Conservation (phyloP, 495 filamentous ascomycete genomes). For the Rhizodiscina lignyota region DNA sequence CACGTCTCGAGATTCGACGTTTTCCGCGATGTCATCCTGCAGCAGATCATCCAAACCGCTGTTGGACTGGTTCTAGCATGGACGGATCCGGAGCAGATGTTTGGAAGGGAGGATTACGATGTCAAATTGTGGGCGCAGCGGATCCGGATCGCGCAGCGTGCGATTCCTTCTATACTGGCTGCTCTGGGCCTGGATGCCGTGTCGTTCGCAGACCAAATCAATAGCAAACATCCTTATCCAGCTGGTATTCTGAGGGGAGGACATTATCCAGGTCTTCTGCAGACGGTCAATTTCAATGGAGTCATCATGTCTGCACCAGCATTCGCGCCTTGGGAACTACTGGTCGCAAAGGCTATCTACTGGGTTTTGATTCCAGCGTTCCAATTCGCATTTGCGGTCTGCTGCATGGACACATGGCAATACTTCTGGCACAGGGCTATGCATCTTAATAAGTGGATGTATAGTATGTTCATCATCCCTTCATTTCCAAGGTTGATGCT, state of each 20-base stretch:
- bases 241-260: conserved; percentile 58
- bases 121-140: conserved; percentile 66
- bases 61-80: conserved; percentile 42
- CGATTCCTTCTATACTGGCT: conserved; percentile 40
- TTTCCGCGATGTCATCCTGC: conserved; percentile 68
- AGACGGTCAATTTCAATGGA: conserved; percentile 6
- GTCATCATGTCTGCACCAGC: conserved; percentile 13
- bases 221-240: conserved; percentile 34
- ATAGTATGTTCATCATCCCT: conserved; percentile 45
- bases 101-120: conserved; percentile 66
- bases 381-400: conserved; percentile 57
- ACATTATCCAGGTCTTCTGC: conserved; percentile 40
- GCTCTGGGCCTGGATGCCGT: conserved; percentile 22
- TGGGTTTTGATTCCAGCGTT: conserved; percentile 56
- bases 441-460: conserved; percentile 93
- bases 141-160: conserved; percentile 52
- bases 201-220: conserved; percentile 22
- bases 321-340: conserved; percentile 59
- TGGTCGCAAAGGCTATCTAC: conserved; percentile 58
- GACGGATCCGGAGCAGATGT: conserved; percentile 46
- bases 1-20: conserved; percentile 70
- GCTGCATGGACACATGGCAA: conserved; percentile 83
- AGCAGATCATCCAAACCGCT: conserved; percentile 73
- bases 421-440: conserved; percentile 91
- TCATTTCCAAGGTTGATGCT: conserved; percentile 5